Evolutionary conservation across 371 early-diverging fungal species (phyloP).

Genomic region (Mortierella sp.): DNA sequence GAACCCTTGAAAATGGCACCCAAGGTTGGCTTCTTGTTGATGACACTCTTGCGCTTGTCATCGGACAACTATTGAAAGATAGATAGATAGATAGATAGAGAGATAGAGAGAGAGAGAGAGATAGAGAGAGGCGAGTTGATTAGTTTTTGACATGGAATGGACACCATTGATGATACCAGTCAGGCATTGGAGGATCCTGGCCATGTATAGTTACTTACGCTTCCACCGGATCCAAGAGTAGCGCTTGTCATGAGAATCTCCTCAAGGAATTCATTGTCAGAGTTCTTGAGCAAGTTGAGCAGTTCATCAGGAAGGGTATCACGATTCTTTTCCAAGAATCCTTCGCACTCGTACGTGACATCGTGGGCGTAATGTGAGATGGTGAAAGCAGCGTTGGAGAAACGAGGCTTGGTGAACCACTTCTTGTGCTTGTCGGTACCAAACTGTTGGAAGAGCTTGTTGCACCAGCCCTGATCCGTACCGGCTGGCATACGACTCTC

Average conservation of each 20-base stretch:
- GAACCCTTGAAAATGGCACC: slow-evolving; percentile 90
- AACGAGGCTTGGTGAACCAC: slow-evolving; percentile 93
- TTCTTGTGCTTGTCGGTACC: slow-evolving; percentile 69
- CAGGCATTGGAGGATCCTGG: too few relatives aligned
- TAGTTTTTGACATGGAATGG: too few relatives aligned
- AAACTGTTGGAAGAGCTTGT: slow-evolving; percentile 85
- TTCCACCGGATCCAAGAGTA: slow-evolving; percentile 37
- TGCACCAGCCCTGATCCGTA: slow-evolving; percentile 81
- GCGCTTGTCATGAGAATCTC: slow-evolving; percentile 75
- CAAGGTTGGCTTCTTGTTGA: slow-evolving; percentile 84
- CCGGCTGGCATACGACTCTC: slow-evolving; percentile 92
- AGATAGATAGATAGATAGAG: too few relatives aligned
- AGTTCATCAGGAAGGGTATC: slow-evolving; percentile 97
- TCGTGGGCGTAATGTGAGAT: slow-evolving; percentile 92
- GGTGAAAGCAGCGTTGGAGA: slow-evolving; percentile 81
- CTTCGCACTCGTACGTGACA: slow-evolving; percentile 90
- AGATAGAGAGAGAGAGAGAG: too few relatives aligned
- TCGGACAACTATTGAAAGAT: slow-evolving; percentile 54
- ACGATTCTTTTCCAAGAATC: slow-evolving; percentile 98
- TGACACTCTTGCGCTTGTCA: slow-evolving; percentile 66
- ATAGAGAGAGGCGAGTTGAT: too few relatives aligned
- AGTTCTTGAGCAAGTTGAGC: slow-evolving; percentile 71
- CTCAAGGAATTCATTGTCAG: slow-evolving; percentile 77
- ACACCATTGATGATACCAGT: too few relatives aligned
- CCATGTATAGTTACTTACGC: too few relatives aligned